Base-by-base conservation (phyloP, 75 land plant genomes). In the Isoetes taiwanensis region DNA sequence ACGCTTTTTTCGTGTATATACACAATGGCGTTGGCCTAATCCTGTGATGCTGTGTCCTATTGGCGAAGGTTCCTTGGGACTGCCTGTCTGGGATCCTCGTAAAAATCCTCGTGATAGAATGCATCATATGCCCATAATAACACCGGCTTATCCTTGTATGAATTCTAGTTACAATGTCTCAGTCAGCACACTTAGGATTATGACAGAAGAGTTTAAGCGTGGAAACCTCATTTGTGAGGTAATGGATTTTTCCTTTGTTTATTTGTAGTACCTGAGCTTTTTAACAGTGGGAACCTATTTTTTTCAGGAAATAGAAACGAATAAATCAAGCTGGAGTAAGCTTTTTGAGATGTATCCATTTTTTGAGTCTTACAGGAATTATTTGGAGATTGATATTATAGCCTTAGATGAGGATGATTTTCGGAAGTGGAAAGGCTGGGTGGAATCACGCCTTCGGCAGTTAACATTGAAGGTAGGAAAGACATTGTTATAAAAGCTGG, bases 21-120 rank as follows among this genome's bases (percentile, higher is more conserved):
- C 86, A 1, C 82, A 78, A 58, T 85, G 86, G 90, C 76, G 78
- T 14, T 85, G 90, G 90, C 90, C 90, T 54, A 85, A 82, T 43
- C 90, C 86, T 30, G 90, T 85, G 25, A 82, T 78, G 90, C 62
- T 85, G 34, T 78, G 85, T 59, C 24, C 74, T 0, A 79, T 82
- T 19, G 75, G 73, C 30, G 86, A 78, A 61, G 65, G 72, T 41
- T 78, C 78, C 21, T 69, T 81, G 56, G 89, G 89, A 0, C 78
- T 84, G 61, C 65, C 76, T 41, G 74, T 82, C 3, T 85, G 90
- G 86, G 86, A 85, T 74, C 90, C 90, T 25, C 76, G 90, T 16
- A 82, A 69, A 57, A 73, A 82, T 25, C 90, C 77, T 9, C 35
- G 75, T 6, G 90, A 85, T 40, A 30, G 77, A 17, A 61, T 52